Evolutionary conservation across 2,329 filamentous ascomycete species (phyloP).

Genomic region (Phaeoacremonium minimum): DNA sequence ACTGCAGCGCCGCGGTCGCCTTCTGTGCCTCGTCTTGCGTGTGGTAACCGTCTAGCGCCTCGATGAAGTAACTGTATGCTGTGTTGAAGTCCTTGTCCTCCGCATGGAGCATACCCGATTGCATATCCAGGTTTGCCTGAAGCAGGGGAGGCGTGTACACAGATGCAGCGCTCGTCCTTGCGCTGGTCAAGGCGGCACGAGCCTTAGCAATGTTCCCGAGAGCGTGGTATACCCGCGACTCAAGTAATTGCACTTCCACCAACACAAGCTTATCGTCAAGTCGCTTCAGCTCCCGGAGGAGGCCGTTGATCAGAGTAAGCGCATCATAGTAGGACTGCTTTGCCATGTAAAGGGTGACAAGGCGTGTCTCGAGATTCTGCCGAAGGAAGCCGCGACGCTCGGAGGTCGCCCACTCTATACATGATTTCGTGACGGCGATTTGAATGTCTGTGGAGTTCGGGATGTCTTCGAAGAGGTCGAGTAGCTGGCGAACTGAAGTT

Average conservation of each 20-base stretch:
- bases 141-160: conserved; percentile 95
- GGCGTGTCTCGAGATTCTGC: conserved; percentile 94
- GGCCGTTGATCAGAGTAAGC: conserved; percentile 90
- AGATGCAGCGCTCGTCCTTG: conserved; percentile 89
- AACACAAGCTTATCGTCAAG: conserved; percentile 97
- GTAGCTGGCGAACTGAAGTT: conserved; percentile 93
- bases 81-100: conserved; percentile 99
- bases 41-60: conserved; percentile 95
- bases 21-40: conserved; percentile 81
- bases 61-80: conserved; percentile 98
- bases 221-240: conserved; percentile 95
- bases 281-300: conserved; percentile 94
- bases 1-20: conserved; percentile 96
- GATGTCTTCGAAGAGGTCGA: conserved; percentile 91
- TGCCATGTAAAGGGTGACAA: conserved; percentile 91
- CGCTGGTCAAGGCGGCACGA: conserved; percentile 88
- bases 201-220: conserved; percentile 95
- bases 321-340: conserved; percentile 98
- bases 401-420: conserved; percentile 97
- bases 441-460: conserved; percentile 93
- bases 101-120: conserved; percentile 97
- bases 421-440: conserved; percentile 93
- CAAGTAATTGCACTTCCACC: conserved; percentile 94
- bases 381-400: conserved; percentile 94
- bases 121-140: conserved; percentile 97